A percentile compares a stretch with the other conserved stretches of the same genome.
Evolutionary conservation across 1,139 yeast species (phyloP).

Genomic region (Protomyces inouyei): DNA sequence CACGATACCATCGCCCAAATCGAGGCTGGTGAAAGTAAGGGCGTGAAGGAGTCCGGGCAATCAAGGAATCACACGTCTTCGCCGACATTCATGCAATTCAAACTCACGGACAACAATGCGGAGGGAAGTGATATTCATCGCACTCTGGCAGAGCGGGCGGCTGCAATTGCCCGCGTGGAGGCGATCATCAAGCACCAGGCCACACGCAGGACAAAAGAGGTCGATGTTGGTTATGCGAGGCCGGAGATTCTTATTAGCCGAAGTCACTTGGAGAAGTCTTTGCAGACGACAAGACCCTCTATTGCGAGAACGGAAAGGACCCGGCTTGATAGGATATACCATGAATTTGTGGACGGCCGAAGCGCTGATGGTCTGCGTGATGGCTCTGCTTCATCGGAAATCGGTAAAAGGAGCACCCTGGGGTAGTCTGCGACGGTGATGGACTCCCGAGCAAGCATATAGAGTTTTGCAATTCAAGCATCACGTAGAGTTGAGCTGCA

Average conservation of each 20-base stretch:
- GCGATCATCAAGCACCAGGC: constrained; percentile 19
- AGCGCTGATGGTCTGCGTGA: constrained; percentile 87
- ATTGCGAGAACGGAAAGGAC: constrained; percentile 67
- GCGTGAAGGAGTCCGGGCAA: background rate
- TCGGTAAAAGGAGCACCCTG: constrained; percentile 78
- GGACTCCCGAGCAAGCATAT: too few species aligned
- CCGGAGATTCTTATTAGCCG: constrained; percentile 45
- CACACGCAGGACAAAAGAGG: background rate
- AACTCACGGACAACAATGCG: background rate
- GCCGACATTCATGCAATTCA: constrained; percentile 8
- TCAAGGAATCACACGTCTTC: background rate
- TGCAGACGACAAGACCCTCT: constrained; percentile 77
- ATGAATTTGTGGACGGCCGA: constrained; percentile 61
- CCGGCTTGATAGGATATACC: constrained; percentile 62
- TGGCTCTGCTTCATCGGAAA: constrained; percentile 73
- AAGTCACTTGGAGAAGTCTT: constrained; percentile 58
- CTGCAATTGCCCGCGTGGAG: constrained; percentile 17
- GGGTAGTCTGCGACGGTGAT: constrained; percentile 43
- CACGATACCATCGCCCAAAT: constrained; percentile 59
- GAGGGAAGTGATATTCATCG: background rate
- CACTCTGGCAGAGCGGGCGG: constrained; percentile 12
- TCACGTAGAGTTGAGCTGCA: too few species aligned
- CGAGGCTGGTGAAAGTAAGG: constrained; percentile 2
- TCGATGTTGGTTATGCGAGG: background rate
- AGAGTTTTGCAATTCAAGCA: too few species aligned